Evolutionary conservation across 208 protist genomes (phyloP).

Genomic region (Acanthamoeba lenticulata): DNA sequence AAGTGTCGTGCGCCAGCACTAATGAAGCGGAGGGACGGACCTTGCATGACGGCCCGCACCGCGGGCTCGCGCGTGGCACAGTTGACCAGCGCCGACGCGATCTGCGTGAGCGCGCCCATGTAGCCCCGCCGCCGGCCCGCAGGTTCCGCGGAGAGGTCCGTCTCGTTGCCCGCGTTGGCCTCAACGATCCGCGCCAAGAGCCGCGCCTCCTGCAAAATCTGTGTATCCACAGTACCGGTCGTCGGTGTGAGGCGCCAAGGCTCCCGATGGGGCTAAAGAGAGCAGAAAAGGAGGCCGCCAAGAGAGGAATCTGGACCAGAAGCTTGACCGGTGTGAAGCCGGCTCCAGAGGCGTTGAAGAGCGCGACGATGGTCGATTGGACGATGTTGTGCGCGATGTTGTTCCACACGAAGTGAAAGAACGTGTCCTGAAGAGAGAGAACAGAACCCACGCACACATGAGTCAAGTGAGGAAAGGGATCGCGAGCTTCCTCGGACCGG

Average conservation of each 20-base stretch:
- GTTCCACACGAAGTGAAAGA: conserved; percentile 23
- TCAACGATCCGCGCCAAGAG: background rate
- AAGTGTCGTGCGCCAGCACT: background rate
- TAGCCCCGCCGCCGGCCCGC: background rate
- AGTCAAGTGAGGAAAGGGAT: background rate
- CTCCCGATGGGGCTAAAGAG: background rate
- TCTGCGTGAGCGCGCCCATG: conserved; percentile 33
- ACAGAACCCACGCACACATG: background rate
- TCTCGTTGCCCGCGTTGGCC: conserved; percentile 12
- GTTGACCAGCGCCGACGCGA: background rate
- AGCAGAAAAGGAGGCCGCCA: too few species aligned
- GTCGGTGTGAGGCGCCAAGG: background rate
- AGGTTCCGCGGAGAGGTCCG: background rate
- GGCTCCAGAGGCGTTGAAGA: background rate
- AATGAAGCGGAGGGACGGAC: background rate
- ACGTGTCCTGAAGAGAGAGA: background rate
- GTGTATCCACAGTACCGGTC: too few species aligned
- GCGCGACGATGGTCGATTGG: background rate
- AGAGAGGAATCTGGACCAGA: too few species aligned
- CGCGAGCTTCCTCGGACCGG: too few species aligned
- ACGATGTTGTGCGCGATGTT: conserved; percentile 20
- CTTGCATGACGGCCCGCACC: background rate
- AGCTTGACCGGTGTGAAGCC: background rate
- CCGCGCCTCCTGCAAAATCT: background rate
- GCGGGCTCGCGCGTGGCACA: background rate